Percentiles rank a stretch among this genome's conserved stretches.
Evolutionary conservation across 1,139 yeast species (phyloP).

Genomic region (Candida dubliniensis): DNA sequence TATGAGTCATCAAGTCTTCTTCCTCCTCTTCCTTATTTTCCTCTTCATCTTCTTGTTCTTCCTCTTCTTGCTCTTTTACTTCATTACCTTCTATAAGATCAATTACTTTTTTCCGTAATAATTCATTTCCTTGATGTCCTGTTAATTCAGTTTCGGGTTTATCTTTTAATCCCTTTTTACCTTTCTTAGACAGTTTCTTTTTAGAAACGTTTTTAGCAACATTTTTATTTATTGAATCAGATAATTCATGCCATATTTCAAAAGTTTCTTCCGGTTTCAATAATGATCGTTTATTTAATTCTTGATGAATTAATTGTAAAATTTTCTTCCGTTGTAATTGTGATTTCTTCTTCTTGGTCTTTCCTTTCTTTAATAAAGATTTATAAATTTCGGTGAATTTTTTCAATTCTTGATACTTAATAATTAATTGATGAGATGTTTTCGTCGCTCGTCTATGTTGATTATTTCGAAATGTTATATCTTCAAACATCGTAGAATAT

Average conservation of each 20-base stretch:
- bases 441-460: conserved; percentile 8
- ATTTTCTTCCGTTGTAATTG: conserved; percentile 18
- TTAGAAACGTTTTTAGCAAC: background rate
- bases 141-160: too few species aligned
- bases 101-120: background rate
- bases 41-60: conserved; percentile 12
- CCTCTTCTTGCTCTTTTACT: conserved; percentile 13
- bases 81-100: conserved; percentile 5
- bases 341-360: conserved; percentile 10
- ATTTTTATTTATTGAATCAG: conserved; percentile 3
- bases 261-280: conserved; percentile 38
- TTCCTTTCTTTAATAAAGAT: conserved; percentile 2
- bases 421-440: conserved; percentile 15
- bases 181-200: background rate
- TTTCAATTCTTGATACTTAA: conserved; percentile 22
- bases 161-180: conserved; percentile 6
- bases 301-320: conserved; percentile 17
- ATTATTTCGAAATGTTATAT: conserved; percentile 16
- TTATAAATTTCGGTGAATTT: conserved; percentile 13
- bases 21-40: conserved; percentile 9
- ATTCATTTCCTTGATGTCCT: conserved; percentile 2
- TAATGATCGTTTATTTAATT: conserved; percentile 11
- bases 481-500: conserved; percentile 21
- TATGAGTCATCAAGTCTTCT: conserved; percentile 11
- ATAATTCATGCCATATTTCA: conserved; percentile 36